Base-by-base conservation (phyloP, 164 flowering plant species). In the Echeveria elegans region DNA sequence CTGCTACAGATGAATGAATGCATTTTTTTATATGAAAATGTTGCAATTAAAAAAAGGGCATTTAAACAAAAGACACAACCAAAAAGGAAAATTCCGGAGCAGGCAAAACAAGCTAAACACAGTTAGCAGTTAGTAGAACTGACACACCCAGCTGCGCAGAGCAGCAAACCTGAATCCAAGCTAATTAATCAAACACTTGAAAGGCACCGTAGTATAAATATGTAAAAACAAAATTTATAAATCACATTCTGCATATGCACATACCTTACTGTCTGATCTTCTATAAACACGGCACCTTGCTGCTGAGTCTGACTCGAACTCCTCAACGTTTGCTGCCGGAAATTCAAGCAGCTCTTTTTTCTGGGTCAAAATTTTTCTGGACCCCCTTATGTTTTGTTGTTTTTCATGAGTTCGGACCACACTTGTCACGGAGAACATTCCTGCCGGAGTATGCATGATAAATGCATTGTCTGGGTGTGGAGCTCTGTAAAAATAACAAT, bases 401-500 rank as follows among this genome's bases (percentile, higher is more conserved):
- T 68, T 72, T 61, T 77, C 83, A 74, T 81, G 79, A 60, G 76
- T 79, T 71, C 80, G 83, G 63, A 82, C 79, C 75, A 77, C 64
- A 71, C 73, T 34, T 82, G 80, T 83, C 38, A 87, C 76, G 34
- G 95, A 82, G 78, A 84, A 82, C 66, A 82, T 79, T 53, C 89
- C 97, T 10, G 71, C 56, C 24, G 97, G 86, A 23, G 85, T 85
- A 75, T 82, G 84, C n/a, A 94, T 76, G 31, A 82, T 87, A 72
- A 94, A 72, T 71, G 83, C 96, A 60, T 79, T 78, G 78, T 94
- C 92, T 64, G 90, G 86, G 63, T 81, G 84, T 30, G 99, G 99
- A 53, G 78, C 74, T 79, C 97, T 94, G 83, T 72, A 71, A 26
- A 34, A 69, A 61, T 58, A 65, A 6, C 30, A 72, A 68, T 16